Evolutionary conservation across 2,329 filamentous ascomycete genomes (phyloP).

Genomic region (Iodosphaeria phyllophila): DNA sequence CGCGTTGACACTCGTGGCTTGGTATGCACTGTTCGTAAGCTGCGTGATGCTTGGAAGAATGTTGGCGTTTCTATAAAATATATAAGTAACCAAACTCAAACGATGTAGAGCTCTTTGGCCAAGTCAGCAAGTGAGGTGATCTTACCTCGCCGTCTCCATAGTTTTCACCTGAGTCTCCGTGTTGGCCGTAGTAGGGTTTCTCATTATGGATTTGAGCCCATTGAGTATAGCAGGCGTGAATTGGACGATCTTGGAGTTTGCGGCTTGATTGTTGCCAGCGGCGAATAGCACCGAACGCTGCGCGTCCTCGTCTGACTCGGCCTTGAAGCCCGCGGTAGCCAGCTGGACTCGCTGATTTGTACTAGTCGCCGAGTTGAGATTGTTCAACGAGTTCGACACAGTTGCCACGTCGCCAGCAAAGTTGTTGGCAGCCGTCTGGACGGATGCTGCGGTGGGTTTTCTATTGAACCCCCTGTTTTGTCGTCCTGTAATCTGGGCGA

Average conservation of each 20-base stretch:
- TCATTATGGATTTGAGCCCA: conserved; percentile 5
- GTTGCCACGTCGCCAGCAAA: conserved; percentile 3
- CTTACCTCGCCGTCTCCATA: conserved; percentile 5
- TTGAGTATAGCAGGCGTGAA: conserved; percentile 5
- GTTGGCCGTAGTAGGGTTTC: conserved; percentile 4
- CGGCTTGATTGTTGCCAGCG: conserved; percentile 3
- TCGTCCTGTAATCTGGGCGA: no score
- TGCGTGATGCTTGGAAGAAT: conserved; percentile 6
- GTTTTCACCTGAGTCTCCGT: conserved; percentile 4
- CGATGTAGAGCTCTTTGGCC: neutral
- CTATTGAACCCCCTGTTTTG: neutral
- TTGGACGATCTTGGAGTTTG: conserved; percentile 6
- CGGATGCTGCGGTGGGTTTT: neutral
- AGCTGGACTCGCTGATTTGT: conserved; percentile 1
- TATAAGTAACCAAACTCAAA: neutral
- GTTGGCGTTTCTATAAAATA: conserved; percentile 4
- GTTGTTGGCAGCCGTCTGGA: conserved; percentile 3
- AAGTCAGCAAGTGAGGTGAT: no score
- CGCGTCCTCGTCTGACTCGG: conserved; percentile 5
- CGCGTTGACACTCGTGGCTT: conserved; percentile 2
- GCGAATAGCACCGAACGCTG: conserved; percentile 5
- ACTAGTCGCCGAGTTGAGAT: conserved; percentile 2
- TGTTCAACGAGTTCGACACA: conserved; percentile 4
- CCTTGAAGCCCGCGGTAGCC: conserved; percentile 4
- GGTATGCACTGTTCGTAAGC: conserved; percentile 4